Conservation (phyloP, 441 rosid species). For the Arabidopsis hybrid region DNA sequence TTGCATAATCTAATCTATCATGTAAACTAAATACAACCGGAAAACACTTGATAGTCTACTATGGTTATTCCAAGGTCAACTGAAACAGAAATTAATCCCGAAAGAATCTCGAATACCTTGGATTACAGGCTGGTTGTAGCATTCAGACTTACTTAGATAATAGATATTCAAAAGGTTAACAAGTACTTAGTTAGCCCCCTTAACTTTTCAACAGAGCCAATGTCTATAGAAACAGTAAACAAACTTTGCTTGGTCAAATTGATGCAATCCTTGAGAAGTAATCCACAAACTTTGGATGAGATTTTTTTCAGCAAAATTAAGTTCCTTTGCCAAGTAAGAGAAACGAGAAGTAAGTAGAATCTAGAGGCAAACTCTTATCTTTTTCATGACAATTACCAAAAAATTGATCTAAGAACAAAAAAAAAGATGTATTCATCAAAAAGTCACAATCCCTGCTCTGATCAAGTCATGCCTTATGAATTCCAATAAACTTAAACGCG, state of each 20-base stretch:
- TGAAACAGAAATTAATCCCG: neutral
- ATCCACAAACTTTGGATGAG: neutral
- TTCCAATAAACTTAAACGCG: neutral
- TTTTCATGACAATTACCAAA: neutral
- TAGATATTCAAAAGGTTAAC: neutral
- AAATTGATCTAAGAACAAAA: neutral
- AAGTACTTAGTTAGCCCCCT: too few relatives aligned
- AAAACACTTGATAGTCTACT: neutral
- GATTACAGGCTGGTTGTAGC: neutral
- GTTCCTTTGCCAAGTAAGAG: neutral
- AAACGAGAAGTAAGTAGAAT: neutral
- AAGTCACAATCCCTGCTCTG: neutral
- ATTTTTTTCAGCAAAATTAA: neutral
- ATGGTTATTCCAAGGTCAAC: constrained; percentile 5
- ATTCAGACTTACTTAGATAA: neutral
- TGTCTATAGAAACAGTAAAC: too few relatives aligned
- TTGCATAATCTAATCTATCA: constrained; percentile 7
- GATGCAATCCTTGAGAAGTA: too few relatives aligned
- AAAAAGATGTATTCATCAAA: too few relatives aligned
- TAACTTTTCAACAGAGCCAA: too few relatives aligned
- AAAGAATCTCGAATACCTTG: neutral
- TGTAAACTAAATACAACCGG: neutral
- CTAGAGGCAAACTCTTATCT: neutral
- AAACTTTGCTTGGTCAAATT: too few relatives aligned
- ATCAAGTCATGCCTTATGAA: neutral